phyloP scores from a whole-genome alignment of 192 early-diverging fungal genomes.

The Coemansia sp. region DNA sequence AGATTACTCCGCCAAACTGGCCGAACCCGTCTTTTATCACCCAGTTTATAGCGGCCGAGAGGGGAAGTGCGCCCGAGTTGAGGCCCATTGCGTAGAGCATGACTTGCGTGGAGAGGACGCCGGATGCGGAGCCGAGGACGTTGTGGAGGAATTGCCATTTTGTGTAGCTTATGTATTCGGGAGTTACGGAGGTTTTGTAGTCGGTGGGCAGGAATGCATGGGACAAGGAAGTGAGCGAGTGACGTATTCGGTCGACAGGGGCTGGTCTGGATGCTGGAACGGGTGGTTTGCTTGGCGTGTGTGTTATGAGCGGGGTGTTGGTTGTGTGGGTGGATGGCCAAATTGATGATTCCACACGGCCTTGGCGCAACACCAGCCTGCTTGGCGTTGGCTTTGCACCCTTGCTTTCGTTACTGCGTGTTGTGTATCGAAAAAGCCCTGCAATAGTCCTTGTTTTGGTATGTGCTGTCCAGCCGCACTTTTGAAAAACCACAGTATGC shows the following conservation, averaged over 20 bases:
- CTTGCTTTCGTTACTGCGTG: background rate
- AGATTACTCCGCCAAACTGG: slow-evolving; percentile 80
- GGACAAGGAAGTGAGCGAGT: background rate
- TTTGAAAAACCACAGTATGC: background rate
- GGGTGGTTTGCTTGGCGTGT: no score
- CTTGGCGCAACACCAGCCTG: background rate
- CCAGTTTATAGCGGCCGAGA: slow-evolving; percentile 87
- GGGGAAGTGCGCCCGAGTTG: slow-evolving; percentile 68
- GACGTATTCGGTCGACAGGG: background rate
- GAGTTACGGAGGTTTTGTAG: slow-evolving; percentile 70
- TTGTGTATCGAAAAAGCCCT: background rate
- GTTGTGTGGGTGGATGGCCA: background rate
- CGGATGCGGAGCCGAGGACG: slow-evolving; percentile 73
- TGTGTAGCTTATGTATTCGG: slow-evolving; percentile 72
- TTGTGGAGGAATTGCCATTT: slow-evolving; percentile 80
- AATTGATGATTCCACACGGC: background rate
- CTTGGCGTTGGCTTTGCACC: background rate
- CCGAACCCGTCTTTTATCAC: slow-evolving; percentile 90
- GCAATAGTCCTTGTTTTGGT: background rate
- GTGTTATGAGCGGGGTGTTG: no score
- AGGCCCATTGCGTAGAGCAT: slow-evolving; percentile 82
- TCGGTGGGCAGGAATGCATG: slow-evolving; percentile 73
- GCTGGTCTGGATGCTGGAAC: no score
- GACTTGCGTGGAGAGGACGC: slow-evolving; percentile 83
- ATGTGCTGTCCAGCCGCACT: background rate